These are phyloP conservation scores for Penicillium paxilli DNA, from an alignment of 495 filamentous ascomycete species.

Conservation along the genomic window DNA sequence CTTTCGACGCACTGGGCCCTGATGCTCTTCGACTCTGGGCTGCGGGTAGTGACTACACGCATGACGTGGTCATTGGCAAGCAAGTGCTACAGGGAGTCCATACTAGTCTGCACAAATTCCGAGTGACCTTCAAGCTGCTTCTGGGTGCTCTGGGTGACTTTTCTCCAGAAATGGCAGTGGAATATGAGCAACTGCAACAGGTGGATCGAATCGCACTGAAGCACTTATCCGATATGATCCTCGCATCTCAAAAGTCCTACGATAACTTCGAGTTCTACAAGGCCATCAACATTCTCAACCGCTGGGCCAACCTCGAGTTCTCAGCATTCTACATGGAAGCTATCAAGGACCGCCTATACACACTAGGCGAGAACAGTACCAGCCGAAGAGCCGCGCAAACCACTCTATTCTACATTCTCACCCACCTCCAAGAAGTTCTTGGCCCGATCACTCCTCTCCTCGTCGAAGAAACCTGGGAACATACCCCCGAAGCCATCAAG, in stretches of 20 bases:
- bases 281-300: slow-evolving; percentile 68
- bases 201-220: slow-evolving; percentile 75
- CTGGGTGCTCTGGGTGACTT: slow-evolving; percentile 76
- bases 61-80: slow-evolving; percentile 76
- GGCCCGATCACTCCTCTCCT: slow-evolving; percentile 80
- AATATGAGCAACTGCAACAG: slow-evolving; percentile 46
- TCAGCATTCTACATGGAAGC: slow-evolving; percentile 93
- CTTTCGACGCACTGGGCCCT: slow-evolving; percentile 64
- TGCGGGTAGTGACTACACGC: slow-evolving; percentile 86
- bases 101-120: slow-evolving; percentile 75
- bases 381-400: slow-evolving; percentile 58
- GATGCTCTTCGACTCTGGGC: slow-evolving; percentile 93
- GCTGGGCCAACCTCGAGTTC: slow-evolving; percentile 77
- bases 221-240: slow-evolving; percentile 65
- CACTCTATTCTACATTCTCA: slow-evolving; percentile 69
- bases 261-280: slow-evolving; percentile 80
- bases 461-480: slow-evolving; percentile 84
- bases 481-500: slow-evolving; percentile 65
- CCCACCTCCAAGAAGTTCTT: slow-evolving; percentile 71
- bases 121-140: slow-evolving; percentile 84
- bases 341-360: slow-evolving; percentile 88
- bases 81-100: slow-evolving; percentile 73
- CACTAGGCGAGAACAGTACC: slow-evolving; percentile 58
- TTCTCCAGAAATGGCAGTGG: slow-evolving; percentile 30
- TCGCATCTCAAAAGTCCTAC: slow-evolving; percentile 60